Evolutionary conservation across 2,329 filamentous ascomycete genomes (phyloP).

Genomic region (Colletotrichum liriopes): DNA sequence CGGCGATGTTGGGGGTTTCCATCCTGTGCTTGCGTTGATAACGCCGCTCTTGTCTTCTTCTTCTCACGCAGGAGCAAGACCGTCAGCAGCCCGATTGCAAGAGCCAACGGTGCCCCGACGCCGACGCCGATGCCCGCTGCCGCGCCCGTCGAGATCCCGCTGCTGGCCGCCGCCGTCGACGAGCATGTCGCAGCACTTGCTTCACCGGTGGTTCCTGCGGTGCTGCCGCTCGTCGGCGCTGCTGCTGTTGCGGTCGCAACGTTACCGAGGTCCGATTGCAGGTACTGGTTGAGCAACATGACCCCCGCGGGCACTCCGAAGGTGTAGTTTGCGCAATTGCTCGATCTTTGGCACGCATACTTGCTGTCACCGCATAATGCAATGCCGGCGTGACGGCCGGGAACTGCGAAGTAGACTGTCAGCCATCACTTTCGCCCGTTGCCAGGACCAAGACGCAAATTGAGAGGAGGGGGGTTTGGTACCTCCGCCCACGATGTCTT

Average conservation of each 20-base stretch:
- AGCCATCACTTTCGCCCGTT: not conserved
- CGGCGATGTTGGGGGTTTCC: not conserved
- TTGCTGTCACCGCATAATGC: constrained; percentile 9
- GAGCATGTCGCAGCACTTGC: constrained; percentile 7
- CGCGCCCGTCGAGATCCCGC: constrained; percentile 31
- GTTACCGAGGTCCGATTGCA: constrained; percentile 20
- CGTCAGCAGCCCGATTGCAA: constrained; percentile 21
- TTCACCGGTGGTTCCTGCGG: not conserved
- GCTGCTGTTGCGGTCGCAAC: not conserved
- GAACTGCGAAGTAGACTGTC: constrained; percentile 8
- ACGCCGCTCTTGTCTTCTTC: constrained; percentile 24
- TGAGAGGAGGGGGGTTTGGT: not conserved
- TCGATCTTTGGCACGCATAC: constrained; percentile 21
- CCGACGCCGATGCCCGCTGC: constrained; percentile 35
- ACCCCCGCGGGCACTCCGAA: constrained; percentile 9
- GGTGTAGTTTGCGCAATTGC: constrained; percentile 34
- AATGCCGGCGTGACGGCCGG: not conserved
- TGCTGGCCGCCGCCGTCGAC: not conserved
- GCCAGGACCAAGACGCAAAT: not conserved
- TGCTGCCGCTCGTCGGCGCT: not conserved
- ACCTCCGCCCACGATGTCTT: constrained; percentile 7
- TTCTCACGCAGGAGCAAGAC: constrained; percentile 39
- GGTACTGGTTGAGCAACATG: constrained; percentile 30
- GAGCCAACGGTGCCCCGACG: constrained; percentile 29
- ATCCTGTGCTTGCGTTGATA: not conserved